Conservation (phyloP, 2,329 filamentous ascomycete species). For the Botryotinia convoluta region DNA sequence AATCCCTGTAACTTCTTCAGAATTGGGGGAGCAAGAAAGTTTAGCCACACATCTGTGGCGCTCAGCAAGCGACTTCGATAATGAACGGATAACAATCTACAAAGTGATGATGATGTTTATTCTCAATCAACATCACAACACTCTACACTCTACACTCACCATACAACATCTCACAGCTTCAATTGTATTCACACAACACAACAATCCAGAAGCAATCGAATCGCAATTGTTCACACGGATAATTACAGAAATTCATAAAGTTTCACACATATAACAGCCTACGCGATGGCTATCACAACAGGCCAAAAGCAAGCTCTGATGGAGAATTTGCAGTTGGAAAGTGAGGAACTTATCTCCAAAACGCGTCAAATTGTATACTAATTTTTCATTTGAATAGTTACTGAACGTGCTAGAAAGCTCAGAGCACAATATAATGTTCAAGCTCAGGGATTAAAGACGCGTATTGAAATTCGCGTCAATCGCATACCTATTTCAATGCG, state of each 20-base stretch:
- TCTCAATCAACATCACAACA: neutral
- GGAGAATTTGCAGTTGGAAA: conserved; percentile 85
- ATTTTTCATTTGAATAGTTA: conserved; percentile 54
- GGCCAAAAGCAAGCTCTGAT: conserved; percentile 83
- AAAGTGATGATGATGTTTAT: neutral
- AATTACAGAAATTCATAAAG: conserved; percentile 40
- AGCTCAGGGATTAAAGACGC: conserved; percentile 77
- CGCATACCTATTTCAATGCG: conserved; percentile 80
- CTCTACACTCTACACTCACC: neutral
- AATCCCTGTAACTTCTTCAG: conserved; percentile 9
- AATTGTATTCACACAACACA: neutral
- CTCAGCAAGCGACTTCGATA: conserved; percentile 1
- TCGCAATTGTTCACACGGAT: conserved; percentile 38
- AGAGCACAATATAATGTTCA: conserved; percentile 87
- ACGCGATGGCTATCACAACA: conserved; percentile 58
- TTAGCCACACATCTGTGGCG: conserved; percentile 10
- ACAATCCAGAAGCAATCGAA: neutral
- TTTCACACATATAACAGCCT: conserved; percentile 30
- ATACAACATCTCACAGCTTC: neutral
- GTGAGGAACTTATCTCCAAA: conserved; percentile 50
- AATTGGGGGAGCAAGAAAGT: neutral
- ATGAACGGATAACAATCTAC: conserved; percentile 2
- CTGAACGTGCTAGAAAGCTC: conserved; percentile 81
- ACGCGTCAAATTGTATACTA: conserved; percentile 22
- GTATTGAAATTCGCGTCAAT: conserved; percentile 91